Evolutionary conservation across 169 alveolate species (phyloP).

Genomic region (Plasmodium knowlesi): DNA sequence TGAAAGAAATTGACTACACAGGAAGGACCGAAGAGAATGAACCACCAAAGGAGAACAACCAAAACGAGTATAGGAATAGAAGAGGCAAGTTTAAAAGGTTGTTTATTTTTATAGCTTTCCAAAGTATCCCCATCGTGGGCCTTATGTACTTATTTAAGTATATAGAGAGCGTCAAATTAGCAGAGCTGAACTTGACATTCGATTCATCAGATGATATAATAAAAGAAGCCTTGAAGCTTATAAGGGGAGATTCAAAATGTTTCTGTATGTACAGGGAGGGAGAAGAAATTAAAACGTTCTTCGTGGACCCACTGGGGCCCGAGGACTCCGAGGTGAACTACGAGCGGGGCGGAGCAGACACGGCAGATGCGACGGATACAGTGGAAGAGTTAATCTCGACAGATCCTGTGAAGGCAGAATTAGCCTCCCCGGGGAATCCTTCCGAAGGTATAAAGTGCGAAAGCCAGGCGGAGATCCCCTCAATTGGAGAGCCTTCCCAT

Average conservation of each 20-base stretch:
- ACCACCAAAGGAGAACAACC: neutral
- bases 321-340: constrained; percentile 48
- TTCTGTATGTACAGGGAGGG: constrained; percentile 27
- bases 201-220: constrained; percentile 52
- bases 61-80: neutral
- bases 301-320: constrained; percentile 43
- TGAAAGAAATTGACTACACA: neutral
- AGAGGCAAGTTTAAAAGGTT: constrained; percentile 57
- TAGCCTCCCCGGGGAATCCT: neutral
- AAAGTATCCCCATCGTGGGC: constrained; percentile 53
- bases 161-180: constrained; percentile 33
- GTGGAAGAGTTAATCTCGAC: neutral
- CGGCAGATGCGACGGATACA: neutral
- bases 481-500: neutral
- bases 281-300: constrained; percentile 38
- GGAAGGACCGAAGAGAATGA: neutral
- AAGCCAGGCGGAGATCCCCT: neutral
- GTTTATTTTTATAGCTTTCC: constrained; percentile 47
- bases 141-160: constrained; percentile 63
- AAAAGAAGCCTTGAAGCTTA: constrained; percentile 22
- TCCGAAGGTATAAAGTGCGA: neutral
- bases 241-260: constrained; percentile 33
- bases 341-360: neutral
- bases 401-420: neutral
- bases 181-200: constrained; percentile 29